Base-by-base conservation (phyloP, 1,139 yeast genomes). In the Pichia sp. region DNA sequence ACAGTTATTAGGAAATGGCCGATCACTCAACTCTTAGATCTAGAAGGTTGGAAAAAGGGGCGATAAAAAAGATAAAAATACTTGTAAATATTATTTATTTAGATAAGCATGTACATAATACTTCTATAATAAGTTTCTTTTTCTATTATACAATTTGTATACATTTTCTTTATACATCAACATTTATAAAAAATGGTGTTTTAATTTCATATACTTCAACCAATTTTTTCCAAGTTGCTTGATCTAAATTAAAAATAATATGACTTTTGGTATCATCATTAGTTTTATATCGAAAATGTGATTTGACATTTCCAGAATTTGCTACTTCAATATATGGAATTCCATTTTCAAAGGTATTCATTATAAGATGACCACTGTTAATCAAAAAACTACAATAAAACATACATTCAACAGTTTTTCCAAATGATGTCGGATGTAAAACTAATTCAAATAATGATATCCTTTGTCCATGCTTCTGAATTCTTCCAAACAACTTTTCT, bases 301-400 rank as follows among this genome's bases (percentile, higher is more conserved):
- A 19, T 20, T 45, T 40, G 16, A 47, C 31, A 11, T 51, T 50
- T 6, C 42, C 51, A 4, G 38, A 24, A 13, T 29, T 44, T 2
- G 55, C 56, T 21, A 55, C 51, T 42, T 56, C 61, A 15, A 61
- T 42, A 33, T 41, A 64, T 1, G 80, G 81, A n/a, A 68, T 59
- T 1, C 76, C 84, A 31, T 72, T 65, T 2, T 67, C 69, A 52
- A 72, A 78, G 31, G 61, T 62, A n/a, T 62, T 71, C 28, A 87
- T 53, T 31, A 68, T 64, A 24, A 87, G 60, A 51, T 70, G 75
- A 1, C 86, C 89, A 53, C 85, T 94, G 53, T 80, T 76, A 5
- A 87, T 74, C 37, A 89, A 64, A 55, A 88, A 88, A 58, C 95
- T 83, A 2, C 85, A 72, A 55, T 80, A 84, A 56, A 88, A 89